Evolutionary conservation across 2,329 filamentous ascomycete genomes (phyloP), one percentile per base, ranked within the genome.

Genomic region (Monosporascus sp.): DNA sequence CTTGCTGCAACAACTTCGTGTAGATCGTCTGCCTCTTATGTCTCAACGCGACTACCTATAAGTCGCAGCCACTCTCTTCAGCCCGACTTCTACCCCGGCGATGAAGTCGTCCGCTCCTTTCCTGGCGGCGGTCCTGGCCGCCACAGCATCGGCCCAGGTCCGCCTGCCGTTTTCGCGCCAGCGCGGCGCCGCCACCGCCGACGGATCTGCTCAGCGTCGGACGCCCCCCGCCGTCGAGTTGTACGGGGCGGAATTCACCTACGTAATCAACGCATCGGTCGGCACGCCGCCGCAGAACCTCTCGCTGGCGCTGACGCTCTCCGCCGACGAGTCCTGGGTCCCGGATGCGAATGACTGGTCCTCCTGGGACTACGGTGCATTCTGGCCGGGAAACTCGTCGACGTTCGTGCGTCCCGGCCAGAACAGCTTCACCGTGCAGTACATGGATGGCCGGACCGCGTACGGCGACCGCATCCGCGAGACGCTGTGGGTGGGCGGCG

Each of bases 401-500:
- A 58, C 55, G 1, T 59, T 58, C 22, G 52, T 60, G 38, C 45
- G 41, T 1, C 48, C 59, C 2, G 58, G 24, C 17, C 26, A 50
- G 7, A 24, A 47, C 24, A 40, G 18, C 64, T 66, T 43, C 43
- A 8, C 7, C 5, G 37, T 24, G 7, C 14, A 3, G 17, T 54
- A 58, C 28, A 14, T 44, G 17, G 63, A 60, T 17, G 56, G 52
- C 8, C 47, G 43, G 7, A 54, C 31, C 26, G 58, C 54, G 3
- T 48, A 37, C 7, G 67, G 67, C 28, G 11, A 15, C 20, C 65
- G 64, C 53, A 54, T 68, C 22, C 66, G 60, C 35, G 67, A 70
- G 45, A 60, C 53, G n/a, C 50, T 70, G 11, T 54, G 49, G 15
- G 28, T 70, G 14, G 63, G 60, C 38, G 61, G 58, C 17, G 41